A percentile compares a stretch with the other conserved stretches of the same genome.
phyloP scores from a whole-genome alignment of 1,284 basidiomycete genomes.

The Leccinum cinnamomeum region DNA sequence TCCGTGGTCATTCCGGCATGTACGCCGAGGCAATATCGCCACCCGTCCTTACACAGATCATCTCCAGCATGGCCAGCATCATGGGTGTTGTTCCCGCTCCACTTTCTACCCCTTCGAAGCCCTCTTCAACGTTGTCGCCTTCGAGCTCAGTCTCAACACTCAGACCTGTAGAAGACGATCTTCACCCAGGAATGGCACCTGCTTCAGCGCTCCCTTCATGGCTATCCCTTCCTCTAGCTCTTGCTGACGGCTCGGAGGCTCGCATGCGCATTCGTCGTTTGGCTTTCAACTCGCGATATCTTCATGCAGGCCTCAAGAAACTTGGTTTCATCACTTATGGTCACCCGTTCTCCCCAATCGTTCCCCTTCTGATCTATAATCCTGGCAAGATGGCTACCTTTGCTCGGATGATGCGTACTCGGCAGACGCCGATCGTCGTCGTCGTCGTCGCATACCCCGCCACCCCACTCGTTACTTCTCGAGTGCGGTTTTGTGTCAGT shows the following conservation, averaged over 20 bases:
- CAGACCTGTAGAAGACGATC: too few species aligned
- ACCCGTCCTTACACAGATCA: too few species aligned
- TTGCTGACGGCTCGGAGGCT: conserved; percentile 85
- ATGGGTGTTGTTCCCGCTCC: too few species aligned
- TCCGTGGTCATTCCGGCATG: conserved; percentile 81
- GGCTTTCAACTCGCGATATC: conserved; percentile 95
- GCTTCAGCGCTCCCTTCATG: conserved; percentile 62
- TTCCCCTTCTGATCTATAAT: conserved; percentile 91
- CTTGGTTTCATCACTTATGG: conserved; percentile 98
- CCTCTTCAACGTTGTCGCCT: too few species aligned
- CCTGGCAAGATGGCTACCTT: conserved; percentile 92
- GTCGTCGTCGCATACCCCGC: conserved; percentile 94
- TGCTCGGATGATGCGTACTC: conserved; percentile 84
- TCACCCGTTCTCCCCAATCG: conserved; percentile 88
- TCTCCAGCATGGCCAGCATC: too few species aligned
- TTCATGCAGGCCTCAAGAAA: conserved; percentile 84
- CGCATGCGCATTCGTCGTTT: conserved; percentile 79
- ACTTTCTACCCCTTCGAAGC: too few species aligned
- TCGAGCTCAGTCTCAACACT: too few species aligned
- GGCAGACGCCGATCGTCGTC: conserved; percentile 79
- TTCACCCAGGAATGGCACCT: conserved; percentile 43
- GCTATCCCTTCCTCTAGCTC: conserved; percentile 66
- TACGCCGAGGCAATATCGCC: conserved; percentile 85
- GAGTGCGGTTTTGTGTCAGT: conserved; percentile 94
- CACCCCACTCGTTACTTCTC: conserved; percentile 86